A percentile compares a stretch with the other conserved stretches of the same genome.
These are phyloP conservation scores for Fusarium palustre DNA, from an alignment of 2,329 filamentous ascomycete genomes.

Conservation along the genomic window DNA sequence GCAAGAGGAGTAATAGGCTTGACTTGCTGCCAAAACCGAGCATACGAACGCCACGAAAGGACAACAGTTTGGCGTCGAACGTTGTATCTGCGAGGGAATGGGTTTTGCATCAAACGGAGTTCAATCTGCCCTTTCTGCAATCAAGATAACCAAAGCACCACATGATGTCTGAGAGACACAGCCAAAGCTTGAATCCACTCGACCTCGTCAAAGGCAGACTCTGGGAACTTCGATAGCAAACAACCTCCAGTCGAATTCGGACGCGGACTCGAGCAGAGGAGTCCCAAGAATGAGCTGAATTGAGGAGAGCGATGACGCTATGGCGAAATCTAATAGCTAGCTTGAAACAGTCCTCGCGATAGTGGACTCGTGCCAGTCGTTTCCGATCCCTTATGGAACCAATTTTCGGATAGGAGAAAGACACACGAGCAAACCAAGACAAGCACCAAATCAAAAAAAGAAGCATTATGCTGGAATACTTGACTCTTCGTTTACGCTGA, in stretches of 20 bases:
- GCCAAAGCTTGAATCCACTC: constrained; percentile 49
- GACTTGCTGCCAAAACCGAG: constrained; percentile 44
- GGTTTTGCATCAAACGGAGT: constrained; percentile 47
- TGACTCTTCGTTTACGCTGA: constrained; percentile 21
- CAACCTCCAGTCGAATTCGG: constrained; percentile 41
- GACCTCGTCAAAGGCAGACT: constrained; percentile 49
- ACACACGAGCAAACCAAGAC: constrained; percentile 47
- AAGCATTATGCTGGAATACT: constrained; percentile 47
- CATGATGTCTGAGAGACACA: constrained; percentile 44
- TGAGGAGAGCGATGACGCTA: constrained; percentile 52
- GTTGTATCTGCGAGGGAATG: constrained; percentile 36
- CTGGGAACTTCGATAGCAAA: constrained; percentile 42
- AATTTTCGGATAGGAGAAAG: constrained; percentile 42
- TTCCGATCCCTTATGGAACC: constrained; percentile 44
- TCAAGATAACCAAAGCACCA: constrained; percentile 37
- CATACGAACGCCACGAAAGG: constrained; percentile 36
- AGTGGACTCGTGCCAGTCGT: constrained; percentile 46
- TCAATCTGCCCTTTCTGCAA: constrained; percentile 46
- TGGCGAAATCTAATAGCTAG: constrained; percentile 54
- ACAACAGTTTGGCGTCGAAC: constrained; percentile 35
- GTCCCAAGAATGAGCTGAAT: constrained; percentile 45
- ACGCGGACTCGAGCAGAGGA: constrained; percentile 45
- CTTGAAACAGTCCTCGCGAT: constrained; percentile 51
- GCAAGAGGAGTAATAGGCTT: constrained; percentile 45
- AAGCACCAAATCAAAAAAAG: constrained; percentile 48